Evolutionary conservation across 2,329 filamentous ascomycete genomes (phyloP), one percentile per base, ranked within the genome.

Genomic region (Sporothrix luriei): DNA sequence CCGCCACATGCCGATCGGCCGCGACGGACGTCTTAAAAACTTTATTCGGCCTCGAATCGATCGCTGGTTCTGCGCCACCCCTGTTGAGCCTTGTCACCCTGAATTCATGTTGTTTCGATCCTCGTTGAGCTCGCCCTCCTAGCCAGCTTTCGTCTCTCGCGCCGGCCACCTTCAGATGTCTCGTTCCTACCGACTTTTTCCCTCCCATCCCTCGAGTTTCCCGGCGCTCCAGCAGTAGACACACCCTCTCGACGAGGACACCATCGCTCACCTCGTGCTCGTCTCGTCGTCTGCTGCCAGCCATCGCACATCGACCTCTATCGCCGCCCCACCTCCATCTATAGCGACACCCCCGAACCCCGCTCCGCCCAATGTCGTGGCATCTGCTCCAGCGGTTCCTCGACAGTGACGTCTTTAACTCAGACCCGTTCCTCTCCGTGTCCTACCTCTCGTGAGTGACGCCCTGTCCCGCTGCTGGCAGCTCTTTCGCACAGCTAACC

Each of bases 361-460:
- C 24, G 48, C 59, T 40, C 55, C 59, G 59, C 64, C 71, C 70
- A 74, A 90, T 90, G 89, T 91, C 89, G 84, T 94, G 91, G 91
- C 91, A 94, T 84, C 85, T 95, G 83, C 87, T 95, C 79, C 91
- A 92, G 85, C 89, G 92, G 81, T 94, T 94, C 87, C 89, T 95
- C 84, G 91, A 94, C 86, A 93, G 91, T 84, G 92, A 95, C 85
- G 91, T 95, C 84, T 95, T 95, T 86, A 94, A 94, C 84, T 90
- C 91, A 82, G 90, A 94, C 82, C 91, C 92, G 73, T 94, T 93
- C 80, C 89, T 95, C 80, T 91, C 91, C 72, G 92, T 95, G 78
- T 92, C 91, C 74, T 95, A 95, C 82, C 88, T 95, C 77, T 92
- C 91, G 91, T 94, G 84, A 87, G 74, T 69, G 14, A 7, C 9